phyloP scores from a whole-genome alignment of 305 asterid species.

The Lippia alba region DNA sequence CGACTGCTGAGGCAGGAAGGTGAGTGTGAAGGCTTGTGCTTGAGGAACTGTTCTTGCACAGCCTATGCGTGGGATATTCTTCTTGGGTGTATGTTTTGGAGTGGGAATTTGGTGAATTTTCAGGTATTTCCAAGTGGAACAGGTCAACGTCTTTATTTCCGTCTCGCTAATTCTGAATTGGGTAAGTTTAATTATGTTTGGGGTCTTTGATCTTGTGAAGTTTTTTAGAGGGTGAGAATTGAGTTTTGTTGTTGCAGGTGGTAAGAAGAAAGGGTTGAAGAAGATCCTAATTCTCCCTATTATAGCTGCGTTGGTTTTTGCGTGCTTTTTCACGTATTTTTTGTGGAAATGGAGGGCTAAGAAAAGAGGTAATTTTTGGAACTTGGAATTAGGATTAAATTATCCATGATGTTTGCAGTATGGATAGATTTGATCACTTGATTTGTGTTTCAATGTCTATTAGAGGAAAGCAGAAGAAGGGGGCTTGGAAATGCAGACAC shows the following conservation, averaged over 20 bases:
- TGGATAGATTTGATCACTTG: neutral
- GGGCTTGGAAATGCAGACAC: slow-evolving; percentile 2
- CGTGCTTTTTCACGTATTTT: neutral
- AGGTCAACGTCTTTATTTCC: slow-evolving; percentile 46
- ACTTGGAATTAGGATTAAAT: neutral
- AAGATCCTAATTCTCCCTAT: neutral
- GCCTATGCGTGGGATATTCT: neutral
- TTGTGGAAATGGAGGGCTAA: neutral
- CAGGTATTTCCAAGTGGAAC: slow-evolving; percentile 43
- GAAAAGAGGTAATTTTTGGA: neutral
- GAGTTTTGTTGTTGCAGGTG: neutral
- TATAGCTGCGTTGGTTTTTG: neutral
- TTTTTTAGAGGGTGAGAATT: slow-evolving; percentile 35
- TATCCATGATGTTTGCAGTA: neutral
- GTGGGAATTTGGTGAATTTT: slow-evolving; percentile 39
- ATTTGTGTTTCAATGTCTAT: neutral
- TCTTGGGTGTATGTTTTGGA: slow-evolving; percentile 56
- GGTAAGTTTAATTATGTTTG: slow-evolving; percentile 35
- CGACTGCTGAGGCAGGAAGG: neutral
- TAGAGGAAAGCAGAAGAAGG: neutral
- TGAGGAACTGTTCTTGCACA: slow-evolving; percentile 35
- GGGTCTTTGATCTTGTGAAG: neutral
- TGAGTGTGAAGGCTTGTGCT: slow-evolving; percentile 41
- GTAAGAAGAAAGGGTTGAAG: slow-evolving; percentile 16
- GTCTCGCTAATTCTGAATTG: slow-evolving; percentile 44